A percentile compares a stretch with the other conserved stretches of the same genome.
phyloP scores from a whole-genome alignment of 805 yeast species.

The Isabelozyma pseudorhagii region DNA sequence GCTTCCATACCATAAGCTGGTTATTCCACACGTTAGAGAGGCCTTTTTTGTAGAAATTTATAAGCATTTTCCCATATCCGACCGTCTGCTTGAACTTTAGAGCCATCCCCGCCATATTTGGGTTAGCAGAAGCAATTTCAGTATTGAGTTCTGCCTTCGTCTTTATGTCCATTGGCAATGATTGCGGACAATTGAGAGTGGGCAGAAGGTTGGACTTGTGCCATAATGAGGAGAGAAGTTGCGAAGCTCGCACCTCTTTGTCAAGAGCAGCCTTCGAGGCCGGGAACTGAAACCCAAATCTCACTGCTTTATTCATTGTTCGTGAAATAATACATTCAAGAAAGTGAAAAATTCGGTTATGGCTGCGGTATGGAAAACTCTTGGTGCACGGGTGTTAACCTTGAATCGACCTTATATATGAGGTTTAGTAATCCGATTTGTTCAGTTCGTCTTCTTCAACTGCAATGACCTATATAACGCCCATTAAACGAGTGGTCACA shows the following conservation, averaged over 20 bases:
- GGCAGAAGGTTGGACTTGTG: neutral
- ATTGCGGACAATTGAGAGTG: slow-evolving; percentile 22
- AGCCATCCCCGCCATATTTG: slow-evolving; percentile 9
- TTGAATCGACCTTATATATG: neutral
- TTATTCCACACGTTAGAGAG: slow-evolving; percentile 54
- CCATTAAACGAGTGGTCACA: slow-evolving; percentile 45
- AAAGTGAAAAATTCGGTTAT: neutral
- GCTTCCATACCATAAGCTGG: slow-evolving; percentile 11
- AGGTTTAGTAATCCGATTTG: neutral
- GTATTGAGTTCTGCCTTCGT: slow-evolving; percentile 23
- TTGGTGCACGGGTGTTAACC: neutral
- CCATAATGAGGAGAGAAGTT: slow-evolving; percentile 8
- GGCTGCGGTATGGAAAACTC: too few relatives aligned
- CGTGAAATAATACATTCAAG: neutral
- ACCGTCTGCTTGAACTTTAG: slow-evolving; percentile 36
- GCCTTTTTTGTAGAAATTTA: slow-evolving; percentile 58
- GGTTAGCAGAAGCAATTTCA: slow-evolving; percentile 17
- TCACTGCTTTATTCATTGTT: neutral
- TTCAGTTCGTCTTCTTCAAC: neutral
- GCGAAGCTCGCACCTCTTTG: slow-evolving; percentile 1
- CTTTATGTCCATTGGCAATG: slow-evolving; percentile 28
- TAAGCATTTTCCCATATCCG: slow-evolving; percentile 42
- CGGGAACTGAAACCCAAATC: slow-evolving; percentile 9
- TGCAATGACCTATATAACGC: slow-evolving; percentile 6
- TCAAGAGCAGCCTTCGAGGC: slow-evolving; percentile 5